Percentiles rank a stretch among this genome's conserved stretches.
Conservation (phyloP, 139 green algal species). For the Medakamo hakoo region DNA sequence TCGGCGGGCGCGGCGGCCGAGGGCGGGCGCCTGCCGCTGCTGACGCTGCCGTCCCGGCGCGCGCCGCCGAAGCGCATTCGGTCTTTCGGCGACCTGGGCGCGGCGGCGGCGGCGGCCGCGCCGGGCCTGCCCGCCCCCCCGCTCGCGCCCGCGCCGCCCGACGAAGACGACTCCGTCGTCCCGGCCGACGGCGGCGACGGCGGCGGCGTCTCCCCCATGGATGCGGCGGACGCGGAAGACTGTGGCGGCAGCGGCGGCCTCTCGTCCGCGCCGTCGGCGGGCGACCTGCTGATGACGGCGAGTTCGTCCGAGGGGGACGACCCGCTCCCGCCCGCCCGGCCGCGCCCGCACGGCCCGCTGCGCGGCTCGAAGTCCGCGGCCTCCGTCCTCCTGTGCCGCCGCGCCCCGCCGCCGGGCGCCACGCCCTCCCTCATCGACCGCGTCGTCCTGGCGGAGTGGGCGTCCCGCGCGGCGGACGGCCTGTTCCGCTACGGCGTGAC, state of each 20-base stretch:
- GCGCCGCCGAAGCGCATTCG: constrained; percentile 18
- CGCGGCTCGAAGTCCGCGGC: neutral
- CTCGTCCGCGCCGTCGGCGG: too few relatives aligned
- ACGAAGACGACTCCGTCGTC: neutral
- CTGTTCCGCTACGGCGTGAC: constrained; percentile 93
- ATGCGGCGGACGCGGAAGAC: neutral
- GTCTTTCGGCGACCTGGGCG: constrained; percentile 32
- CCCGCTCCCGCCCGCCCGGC: neutral
- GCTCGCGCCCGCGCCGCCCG: neutral
- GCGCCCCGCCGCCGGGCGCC: neutral
- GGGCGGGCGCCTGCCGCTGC: neutral
- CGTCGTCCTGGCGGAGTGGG: constrained; percentile 54
- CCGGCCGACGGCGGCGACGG: neutral
- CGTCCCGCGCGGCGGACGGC: constrained; percentile 31
- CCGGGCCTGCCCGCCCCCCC: constrained; percentile 16
- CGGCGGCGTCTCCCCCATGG: neutral
- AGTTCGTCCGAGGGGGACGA: too few relatives aligned
- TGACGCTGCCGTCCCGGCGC: neutral
- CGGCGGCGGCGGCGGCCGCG: constrained; percentile 3
- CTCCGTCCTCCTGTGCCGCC: too few relatives aligned
- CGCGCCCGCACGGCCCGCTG: neutral
- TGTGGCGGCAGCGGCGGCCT: neutral
- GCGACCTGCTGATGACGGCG: neutral
- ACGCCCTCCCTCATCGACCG: constrained; percentile 24
- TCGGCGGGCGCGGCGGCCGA: too few relatives aligned